A percentile compares a stretch with the other conserved stretches of the same genome.
Conservation (phyloP, 192 early-diverging fungal genomes). For the Rhizoclosmatium sp. region DNA sequence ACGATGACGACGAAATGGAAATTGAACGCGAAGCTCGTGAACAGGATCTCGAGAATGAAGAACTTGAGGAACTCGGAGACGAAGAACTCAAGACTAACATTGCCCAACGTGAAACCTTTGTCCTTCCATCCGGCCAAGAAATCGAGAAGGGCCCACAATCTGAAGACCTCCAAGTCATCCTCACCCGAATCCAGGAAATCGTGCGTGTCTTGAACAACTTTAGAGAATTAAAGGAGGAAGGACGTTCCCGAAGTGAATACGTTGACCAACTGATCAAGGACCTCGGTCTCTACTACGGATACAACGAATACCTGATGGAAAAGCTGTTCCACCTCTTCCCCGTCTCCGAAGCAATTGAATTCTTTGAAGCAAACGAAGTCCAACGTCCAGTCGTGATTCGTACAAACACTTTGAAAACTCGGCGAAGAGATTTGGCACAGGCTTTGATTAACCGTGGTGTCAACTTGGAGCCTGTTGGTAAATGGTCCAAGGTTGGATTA, state of each 20-base stretch:
- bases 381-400: constrained; percentile 95
- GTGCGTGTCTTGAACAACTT: constrained; percentile 92
- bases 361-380: constrained; percentile 99
- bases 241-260: constrained; percentile 84
- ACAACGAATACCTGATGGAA: constrained; percentile 89
- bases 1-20: constrained; percentile 63
- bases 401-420: constrained; percentile 94
- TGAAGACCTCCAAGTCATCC: constrained; percentile 77
- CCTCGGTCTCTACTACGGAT: constrained; percentile 92
- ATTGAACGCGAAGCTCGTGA: constrained; percentile 77
- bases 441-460: constrained; percentile 94
- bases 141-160: constrained; percentile 69
- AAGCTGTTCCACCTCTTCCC: constrained; percentile 94
- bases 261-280: constrained; percentile 89
- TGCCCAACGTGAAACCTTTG: constrained; percentile 70
- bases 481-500: constrained; percentile 98
- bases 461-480: constrained; percentile 97
- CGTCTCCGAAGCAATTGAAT: constrained; percentile 87
- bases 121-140: constrained; percentile 67
- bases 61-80: constrained; percentile 76
- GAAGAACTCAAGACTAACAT: constrained; percentile 81
- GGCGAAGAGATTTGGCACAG: constrained; percentile 94
- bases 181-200: constrained; percentile 90
- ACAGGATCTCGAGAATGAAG: constrained; percentile 65
- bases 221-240: constrained; percentile 77